Base-by-base conservation (phyloP, 139 green algal genomes). In the Chlorella sp. region DNA sequence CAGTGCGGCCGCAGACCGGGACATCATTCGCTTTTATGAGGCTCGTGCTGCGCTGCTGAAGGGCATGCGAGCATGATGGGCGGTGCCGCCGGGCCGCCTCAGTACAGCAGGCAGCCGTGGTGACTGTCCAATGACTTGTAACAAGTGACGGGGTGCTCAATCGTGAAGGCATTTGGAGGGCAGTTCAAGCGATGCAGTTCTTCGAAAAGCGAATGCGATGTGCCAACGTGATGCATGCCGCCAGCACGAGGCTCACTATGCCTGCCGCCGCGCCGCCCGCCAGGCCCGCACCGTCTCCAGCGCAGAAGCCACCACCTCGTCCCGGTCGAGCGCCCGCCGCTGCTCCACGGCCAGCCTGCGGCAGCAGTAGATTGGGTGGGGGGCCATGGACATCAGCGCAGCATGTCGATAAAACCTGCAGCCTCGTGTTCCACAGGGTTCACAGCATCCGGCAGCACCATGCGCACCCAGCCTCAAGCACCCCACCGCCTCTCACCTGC, bases 21-120 rank as follows among this genome's bases (percentile, higher is more conserved):
- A 98, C 82, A 98, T 98, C 65, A 88, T 98, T 40, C 87, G 84
- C 38, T 98, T 98, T 72, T 98, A 97, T 72, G 84, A 95, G 68
- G 95, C 95, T 1, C 90, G 92, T 56, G 87, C 92, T 11, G 93
- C 92, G 77, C 87, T 98, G 86, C 58, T 95, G 81, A 73, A n/a
- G 30, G 58, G 38, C 77, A 58, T 83, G 77, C 77, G 16, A 32
- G 64, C 34, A 36, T 40, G 64, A 34, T 40, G 30, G 34, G 34
- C 22, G 17, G 6, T 6, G 24, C 32, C 2, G 32, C n/a, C n/a
- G n/a, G n/a, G n/a, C n/a, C n/a, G n/a, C n/a, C n/a, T n/a, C n/a
- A n/a, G n/a, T n/a, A n/a, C n/a, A n/a, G n/a, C n/a, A n/a, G n/a
- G n/a, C n/a, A n/a, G n/a, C n/a, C n/a, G n/a, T n/a, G n/a, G n/a